These are phyloP conservation scores for Monocercomonoides exilis DNA, from an alignment of 78 protist genomes.

Conservation along the genomic window DNA sequence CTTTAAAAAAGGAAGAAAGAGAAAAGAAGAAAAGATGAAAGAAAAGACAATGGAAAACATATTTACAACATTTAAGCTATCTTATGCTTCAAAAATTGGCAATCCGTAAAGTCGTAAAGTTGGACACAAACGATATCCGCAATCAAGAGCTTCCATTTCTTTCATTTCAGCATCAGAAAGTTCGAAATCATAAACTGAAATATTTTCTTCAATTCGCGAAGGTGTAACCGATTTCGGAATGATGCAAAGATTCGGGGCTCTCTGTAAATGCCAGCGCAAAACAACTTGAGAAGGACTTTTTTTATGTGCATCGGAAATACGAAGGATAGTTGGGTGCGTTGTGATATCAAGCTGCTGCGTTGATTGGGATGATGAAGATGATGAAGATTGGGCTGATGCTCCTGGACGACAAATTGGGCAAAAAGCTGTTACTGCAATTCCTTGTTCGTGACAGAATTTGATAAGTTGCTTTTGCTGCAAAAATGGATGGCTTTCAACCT, in stretches of 20 bases:
- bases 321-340: not conserved
- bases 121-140: too few species aligned
- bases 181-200: not conserved
- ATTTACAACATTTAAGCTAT: too few species aligned
- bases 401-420: not conserved
- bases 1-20: too few species aligned
- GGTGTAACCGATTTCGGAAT: not conserved
- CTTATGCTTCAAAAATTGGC: too few species aligned
- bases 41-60: too few species aligned
- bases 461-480: not conserved
- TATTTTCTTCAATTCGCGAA: not conserved
- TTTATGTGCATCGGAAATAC: not conserved
- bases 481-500: conserved; percentile 20
- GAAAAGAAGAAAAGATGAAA: too few species aligned
- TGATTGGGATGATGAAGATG: too few species aligned
- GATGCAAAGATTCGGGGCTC: not conserved
- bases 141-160: not conserved
- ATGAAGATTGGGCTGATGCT: too few species aligned
- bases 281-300: not conserved
- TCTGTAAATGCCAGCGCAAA: not conserved
- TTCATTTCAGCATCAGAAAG: not conserved
- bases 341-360: not conserved
- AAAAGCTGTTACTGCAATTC: not conserved
- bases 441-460: not conserved
- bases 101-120: too few species aligned